phyloP scores from a whole-genome alignment of 331 rosid species.

The Prunus yedoensis region DNA sequence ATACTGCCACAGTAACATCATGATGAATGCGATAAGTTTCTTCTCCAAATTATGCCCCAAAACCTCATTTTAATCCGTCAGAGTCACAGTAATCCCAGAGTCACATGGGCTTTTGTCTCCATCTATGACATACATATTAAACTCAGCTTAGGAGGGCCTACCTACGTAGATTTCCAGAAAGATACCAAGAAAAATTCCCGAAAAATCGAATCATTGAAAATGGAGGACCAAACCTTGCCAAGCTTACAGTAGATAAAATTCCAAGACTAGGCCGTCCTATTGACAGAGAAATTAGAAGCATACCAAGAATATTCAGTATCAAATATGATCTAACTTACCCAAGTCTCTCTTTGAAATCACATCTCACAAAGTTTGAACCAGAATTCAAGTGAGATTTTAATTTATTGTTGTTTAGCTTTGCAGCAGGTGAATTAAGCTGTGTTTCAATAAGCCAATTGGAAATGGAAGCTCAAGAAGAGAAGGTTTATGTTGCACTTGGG shows the following conservation, averaged over 20 bases:
- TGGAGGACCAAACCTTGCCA: neutral
- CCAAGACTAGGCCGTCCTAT: constrained; percentile 1
- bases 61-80: neutral
- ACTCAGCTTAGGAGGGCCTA: neutral
- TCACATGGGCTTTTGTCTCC: neutral
- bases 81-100: too few relatives aligned
- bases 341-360: neutral
- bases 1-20: too few relatives aligned
- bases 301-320: neutral
- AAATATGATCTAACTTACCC: neutral
- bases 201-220: neutral
- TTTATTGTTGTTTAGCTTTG: constrained; percentile 8
- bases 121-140: neutral
- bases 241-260: neutral
- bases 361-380: neutral
- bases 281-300: neutral
- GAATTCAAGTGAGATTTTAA: neutral
- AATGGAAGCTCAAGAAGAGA: constrained; percentile 49
- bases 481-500: constrained; percentile 69
- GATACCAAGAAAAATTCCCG: neutral
- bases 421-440: neutral
- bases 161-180: constrained; percentile 6
- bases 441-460: neutral
- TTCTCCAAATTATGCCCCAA: neutral
- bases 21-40: too few relatives aligned